A percentile compares a stretch with the other conserved stretches of the same genome.
Conservation (phyloP, 805 yeast genomes). For the Dipodascopsis uninucleata region DNA sequence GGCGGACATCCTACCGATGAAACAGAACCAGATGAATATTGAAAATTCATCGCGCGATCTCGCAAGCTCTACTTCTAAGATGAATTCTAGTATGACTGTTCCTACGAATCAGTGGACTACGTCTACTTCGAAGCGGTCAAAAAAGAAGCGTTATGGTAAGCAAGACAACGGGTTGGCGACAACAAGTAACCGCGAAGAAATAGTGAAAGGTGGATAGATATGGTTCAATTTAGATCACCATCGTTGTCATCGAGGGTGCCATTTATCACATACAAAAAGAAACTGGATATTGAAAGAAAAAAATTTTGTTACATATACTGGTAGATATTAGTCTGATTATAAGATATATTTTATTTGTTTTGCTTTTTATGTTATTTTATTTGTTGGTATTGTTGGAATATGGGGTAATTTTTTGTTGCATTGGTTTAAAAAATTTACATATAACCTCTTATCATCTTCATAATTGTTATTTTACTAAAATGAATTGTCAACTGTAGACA, state of each 20-base stretch:
- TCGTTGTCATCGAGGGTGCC: not conserved
- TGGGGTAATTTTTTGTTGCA: not conserved
- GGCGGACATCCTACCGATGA: too few relatives aligned
- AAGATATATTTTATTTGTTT: slow-evolving; percentile 1
- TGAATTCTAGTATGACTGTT: slow-evolving; percentile 1
- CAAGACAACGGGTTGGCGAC: slow-evolving; percentile 4
- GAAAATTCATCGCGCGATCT: too few relatives aligned
- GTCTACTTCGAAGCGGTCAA: slow-evolving; percentile 16
- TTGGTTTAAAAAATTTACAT: too few relatives aligned
- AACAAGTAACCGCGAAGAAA: slow-evolving; percentile 1
- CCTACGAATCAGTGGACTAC: slow-evolving; percentile 22
- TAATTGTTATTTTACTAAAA: too few relatives aligned
- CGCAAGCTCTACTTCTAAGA: slow-evolving; percentile 3
- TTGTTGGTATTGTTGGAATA: not conserved
- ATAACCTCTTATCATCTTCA: too few relatives aligned
- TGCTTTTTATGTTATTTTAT: not conserved
- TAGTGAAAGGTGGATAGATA: slow-evolving; percentile 14
- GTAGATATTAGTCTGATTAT: not conserved
- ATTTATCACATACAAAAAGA: not conserved
- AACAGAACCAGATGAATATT: too few relatives aligned
- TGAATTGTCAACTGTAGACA: too few relatives aligned
- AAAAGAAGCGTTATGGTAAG: slow-evolving; percentile 10
- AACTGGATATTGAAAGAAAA: not conserved
- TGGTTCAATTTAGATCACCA: not conserved
- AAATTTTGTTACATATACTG: not conserved